Percentiles rank a stretch among this genome's conserved stretches.
These are phyloP conservation scores for Scalesia atractyloides DNA, from an alignment of 129 eudicot genomes.

Conservation along the genomic window DNA sequence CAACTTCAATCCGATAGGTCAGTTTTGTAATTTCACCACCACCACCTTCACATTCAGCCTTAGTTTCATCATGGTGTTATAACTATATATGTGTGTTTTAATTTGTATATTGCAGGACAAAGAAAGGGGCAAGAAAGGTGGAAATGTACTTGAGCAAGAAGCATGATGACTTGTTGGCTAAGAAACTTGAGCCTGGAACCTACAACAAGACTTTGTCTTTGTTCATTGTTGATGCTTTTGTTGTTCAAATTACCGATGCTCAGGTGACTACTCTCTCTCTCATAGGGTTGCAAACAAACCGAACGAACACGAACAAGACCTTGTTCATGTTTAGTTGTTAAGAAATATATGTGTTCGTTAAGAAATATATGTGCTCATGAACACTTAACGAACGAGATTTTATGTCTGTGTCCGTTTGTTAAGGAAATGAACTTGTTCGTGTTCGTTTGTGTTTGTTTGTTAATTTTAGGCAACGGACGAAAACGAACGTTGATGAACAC, in stretches of 20 bases:
- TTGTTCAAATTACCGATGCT: slow-evolving; percentile 74
- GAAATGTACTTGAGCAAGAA: slow-evolving; percentile 83
- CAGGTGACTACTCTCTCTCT: slow-evolving; percentile 47
- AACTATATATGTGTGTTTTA: not conserved
- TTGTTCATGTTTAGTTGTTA: no score
- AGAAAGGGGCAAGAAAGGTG: slow-evolving; percentile 69
- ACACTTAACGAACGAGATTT: no score
- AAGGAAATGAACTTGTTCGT: no score
- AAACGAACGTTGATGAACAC: no score
- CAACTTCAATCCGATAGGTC: slow-evolving; percentile 80
- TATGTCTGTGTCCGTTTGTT: no score
- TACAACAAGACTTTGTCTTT: slow-evolving; percentile 79
- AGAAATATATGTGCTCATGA: no score
- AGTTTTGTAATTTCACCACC: slow-evolving; percentile 12
- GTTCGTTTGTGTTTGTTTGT: no score
- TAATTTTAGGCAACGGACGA: no score
- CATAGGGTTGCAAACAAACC: no score
- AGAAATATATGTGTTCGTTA: no score
- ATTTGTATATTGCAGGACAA: slow-evolving; percentile 42
- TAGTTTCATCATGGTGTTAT: not conserved
- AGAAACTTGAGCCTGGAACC: slow-evolving; percentile 55
- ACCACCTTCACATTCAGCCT: not conserved
- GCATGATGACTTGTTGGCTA: slow-evolving; percentile 77
- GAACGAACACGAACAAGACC: no score
- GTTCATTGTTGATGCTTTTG: slow-evolving; percentile 92